Evolutionary conservation across 2,329 filamentous ascomycete genomes (phyloP), one percentile per base, ranked within the genome.

Genomic region (Exutisphaerella laricina): DNA sequence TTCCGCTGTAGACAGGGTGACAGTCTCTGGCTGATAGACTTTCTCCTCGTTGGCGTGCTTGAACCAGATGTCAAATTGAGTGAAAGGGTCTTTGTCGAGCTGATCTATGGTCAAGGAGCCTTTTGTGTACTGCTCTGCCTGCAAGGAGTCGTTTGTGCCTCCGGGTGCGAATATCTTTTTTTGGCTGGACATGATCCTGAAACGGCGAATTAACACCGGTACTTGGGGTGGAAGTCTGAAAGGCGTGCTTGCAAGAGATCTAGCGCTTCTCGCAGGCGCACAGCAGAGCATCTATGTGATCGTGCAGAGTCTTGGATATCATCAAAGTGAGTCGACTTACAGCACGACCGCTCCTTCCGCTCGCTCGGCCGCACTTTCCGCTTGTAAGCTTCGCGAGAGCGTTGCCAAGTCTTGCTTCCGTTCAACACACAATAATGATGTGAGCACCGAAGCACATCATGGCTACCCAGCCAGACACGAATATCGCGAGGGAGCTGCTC

Each of bases 1-100:
- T 17, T 75, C 72, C 0, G 89, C 88, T 1, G 92, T 98, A 3
- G 88, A 84, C 1, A 98, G 74, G 1, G 84, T 88, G 59, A 88
- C 88, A 1, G 92, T 86, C 67, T 98, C 92, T 1, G 90, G 89
- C 55, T 94, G 85, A 33, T 80, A 71, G 34, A 88, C 77, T 18
- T 70, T 61, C 7, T 70, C 59, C 4, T 72, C 60, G 50, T 83
- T 78, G 0, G 89, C 86, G 47, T 82, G 75, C 9, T 77, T 74
- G 75, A 94, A 98, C 92, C 92, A 98, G 49, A 70, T 66, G 70
- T 94, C 78, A 72, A 97, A 98, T 70, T 97, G 92, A 22, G 73
- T 71, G 45, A 90, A 79, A 0, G 92, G 92, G 41, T 75, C 75
- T 6, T 70, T 43, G 1, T 73, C 59, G 56, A 94, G 79, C 59